A percentile compares a stretch with the other conserved stretches of the same genome.
Evolutionary conservation across 192 early-diverging fungal species (phyloP).

Genomic region (Backusella tuberculispora): DNA sequence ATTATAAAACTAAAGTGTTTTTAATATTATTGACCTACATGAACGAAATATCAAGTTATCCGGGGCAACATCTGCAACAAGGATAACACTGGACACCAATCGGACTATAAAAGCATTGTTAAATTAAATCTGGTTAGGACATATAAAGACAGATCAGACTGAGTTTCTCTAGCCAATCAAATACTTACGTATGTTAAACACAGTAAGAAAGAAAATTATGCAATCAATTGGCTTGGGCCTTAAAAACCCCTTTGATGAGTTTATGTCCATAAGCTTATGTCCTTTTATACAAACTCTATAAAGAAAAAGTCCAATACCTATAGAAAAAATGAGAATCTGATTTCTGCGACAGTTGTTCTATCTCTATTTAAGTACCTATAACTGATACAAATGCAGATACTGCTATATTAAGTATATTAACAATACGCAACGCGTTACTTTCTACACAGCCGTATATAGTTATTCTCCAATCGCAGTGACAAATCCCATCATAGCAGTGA

Average conservation of each 20-base stretch:
- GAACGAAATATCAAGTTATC: slow-evolving; percentile 29
- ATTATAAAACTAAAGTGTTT: background rate
- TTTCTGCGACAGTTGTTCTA: no score
- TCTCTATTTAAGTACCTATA: slow-evolving; percentile 21
- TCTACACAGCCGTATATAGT: slow-evolving; percentile 31
- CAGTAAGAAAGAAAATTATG: background rate
- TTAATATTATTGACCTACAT: slow-evolving; percentile 18
- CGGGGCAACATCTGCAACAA: slow-evolving; percentile 34
- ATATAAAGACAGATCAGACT: background rate
- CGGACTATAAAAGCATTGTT: slow-evolving; percentile 25
- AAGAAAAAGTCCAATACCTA: slow-evolving; percentile 22
- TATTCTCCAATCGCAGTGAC: slow-evolving; percentile 30
- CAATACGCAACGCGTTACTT: slow-evolving; percentile 16
- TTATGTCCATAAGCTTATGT: background rate
- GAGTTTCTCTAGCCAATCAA: slow-evolving; percentile 18
- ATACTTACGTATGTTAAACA: slow-evolving; percentile 17
- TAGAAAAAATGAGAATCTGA: background rate
- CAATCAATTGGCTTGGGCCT: slow-evolving; percentile 1
- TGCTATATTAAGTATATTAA: slow-evolving; percentile 28
- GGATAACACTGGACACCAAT: slow-evolving; percentile 30
- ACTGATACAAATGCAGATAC: slow-evolving; percentile 28
- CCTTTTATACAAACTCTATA: slow-evolving; percentile 14
- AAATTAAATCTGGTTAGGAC: slow-evolving; percentile 1
- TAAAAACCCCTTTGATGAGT: background rate
- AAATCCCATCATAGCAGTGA: slow-evolving; percentile 17